phyloP scores from a whole-genome alignment of 2,329 filamentous ascomycete species.

The Claviceps africana region DNA sequence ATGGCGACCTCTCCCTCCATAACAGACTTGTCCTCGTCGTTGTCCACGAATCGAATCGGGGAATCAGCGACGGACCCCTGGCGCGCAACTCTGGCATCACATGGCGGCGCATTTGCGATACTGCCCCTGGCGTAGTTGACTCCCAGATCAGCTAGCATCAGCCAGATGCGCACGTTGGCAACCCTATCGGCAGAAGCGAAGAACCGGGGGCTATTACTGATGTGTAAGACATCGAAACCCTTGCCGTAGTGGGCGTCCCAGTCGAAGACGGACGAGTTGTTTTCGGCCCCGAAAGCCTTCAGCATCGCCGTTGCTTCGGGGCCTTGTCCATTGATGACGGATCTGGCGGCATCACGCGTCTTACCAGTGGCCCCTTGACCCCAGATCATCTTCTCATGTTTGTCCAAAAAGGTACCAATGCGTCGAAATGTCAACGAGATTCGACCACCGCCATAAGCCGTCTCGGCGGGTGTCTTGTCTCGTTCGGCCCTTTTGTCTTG shows the following conservation, averaged over 20 bases:
- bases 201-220: conserved; percentile 36
- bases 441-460: conserved; percentile 58
- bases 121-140: conserved; percentile 34
- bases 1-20: conserved; percentile 38
- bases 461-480: conserved; percentile 57
- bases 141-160: conserved; percentile 36
- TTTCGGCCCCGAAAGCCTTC: conserved; percentile 71
- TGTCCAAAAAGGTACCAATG: conserved; percentile 72
- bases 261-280: conserved; percentile 55
- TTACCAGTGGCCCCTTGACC: conserved; percentile 77
- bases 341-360: conserved; percentile 39
- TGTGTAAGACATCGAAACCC: conserved; percentile 75
- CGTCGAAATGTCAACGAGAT: conserved; percentile 86
- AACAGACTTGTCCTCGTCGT: conserved; percentile 31
- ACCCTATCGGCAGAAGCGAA: conserved; percentile 34
- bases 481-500: conserved; percentile 60
- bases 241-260: conserved; percentile 64
- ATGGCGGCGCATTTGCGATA: conserved; percentile 15
- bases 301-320: conserved; percentile 55
- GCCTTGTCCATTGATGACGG: conserved; percentile 56
- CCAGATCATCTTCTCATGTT: conserved; percentile 59
- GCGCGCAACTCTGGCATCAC: background rate
- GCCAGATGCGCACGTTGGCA: conserved; percentile 33
- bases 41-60: conserved; percentile 39
- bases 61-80: conserved; percentile 6